Evolutionary conservation across 1,139 yeast genomes (phyloP), one percentile per base, ranked within the genome.

Genomic region (Waltiozyma sp.): DNA sequence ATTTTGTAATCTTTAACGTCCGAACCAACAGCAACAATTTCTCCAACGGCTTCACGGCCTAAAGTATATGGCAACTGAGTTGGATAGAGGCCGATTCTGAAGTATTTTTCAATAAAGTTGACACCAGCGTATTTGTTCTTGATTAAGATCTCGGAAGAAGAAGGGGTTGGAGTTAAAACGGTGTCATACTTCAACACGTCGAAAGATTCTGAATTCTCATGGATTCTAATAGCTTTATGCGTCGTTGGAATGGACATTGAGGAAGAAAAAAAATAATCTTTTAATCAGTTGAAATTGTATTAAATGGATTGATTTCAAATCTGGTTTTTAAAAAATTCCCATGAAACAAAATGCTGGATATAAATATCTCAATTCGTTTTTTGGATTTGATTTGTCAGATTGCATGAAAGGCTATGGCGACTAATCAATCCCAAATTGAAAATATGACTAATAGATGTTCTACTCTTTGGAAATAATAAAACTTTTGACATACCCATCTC

Each of bases 31-130:
- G 80, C 75, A 34, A 72, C 91, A 40, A 88, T 75, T 16, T 63
- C 72, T 31, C 96, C 96, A 34, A 83, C 67, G 3, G 89, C 95
- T 60, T 88, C 96, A 46, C 88, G 70, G n/a, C 96, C 96, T 37
- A 84, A 68, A 36, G 75, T 64, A 45, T 68, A 69, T 0, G 96
- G 96, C 40, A 67, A 60, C 34, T 61, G 52, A 3, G 69, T 57
- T 4, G 85, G 81, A 56, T 87, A 88, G 7, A 80, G 55, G 3
- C 96, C 96, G 42, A 66, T 72, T 56, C 96, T 73, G 66, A 83
- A 85, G 63, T 88, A 88, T 3, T 78, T 70, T 55, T 88, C 96
- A 50, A 87, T 82, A 66, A 76, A 84, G 55, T 88, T 88, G 54
- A 88, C 66, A 19, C 96, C 96, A 6, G 87, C 71, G 53, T 74